Percentiles rank a stretch among this genome's conserved stretches.
phyloP scores from a whole-genome alignment of 345 rosid species.

The Eucalyptus rudis region DNA sequence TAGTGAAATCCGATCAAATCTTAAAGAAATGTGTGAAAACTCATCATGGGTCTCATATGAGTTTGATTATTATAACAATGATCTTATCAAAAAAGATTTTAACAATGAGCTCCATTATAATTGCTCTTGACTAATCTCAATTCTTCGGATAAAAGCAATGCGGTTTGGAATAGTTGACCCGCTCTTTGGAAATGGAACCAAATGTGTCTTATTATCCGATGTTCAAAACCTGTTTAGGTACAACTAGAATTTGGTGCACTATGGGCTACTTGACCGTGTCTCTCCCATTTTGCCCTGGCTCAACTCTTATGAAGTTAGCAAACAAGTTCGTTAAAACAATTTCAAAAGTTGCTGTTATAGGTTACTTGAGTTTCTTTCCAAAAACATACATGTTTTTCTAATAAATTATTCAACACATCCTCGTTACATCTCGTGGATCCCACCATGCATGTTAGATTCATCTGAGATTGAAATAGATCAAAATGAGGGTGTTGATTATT shows the following conservation, averaged over 20 bases:
- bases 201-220: background rate
- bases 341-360: background rate
- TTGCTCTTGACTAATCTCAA: background rate
- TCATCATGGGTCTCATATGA: background rate
- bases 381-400: background rate
- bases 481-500: background rate
- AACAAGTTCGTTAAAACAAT: background rate
- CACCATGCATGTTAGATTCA: background rate
- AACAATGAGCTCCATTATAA: background rate
- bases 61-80: background rate
- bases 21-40: background rate
- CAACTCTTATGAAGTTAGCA: background rate
- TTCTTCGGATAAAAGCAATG: background rate
- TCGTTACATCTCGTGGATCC: background rate
- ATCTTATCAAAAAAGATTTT: background rate
- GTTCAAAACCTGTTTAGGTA: background rate
- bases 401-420: background rate
- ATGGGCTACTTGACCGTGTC: background rate
- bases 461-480: background rate
- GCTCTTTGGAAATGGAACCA: background rate
- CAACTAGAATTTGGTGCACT: background rate
- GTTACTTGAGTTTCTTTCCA: background rate
- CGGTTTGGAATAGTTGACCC: background rate
- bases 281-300: background rate
- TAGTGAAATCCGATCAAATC: background rate